Conservation (phyloP, 805 yeast genomes). For the Cyberlindnera euphorbiae region DNA sequence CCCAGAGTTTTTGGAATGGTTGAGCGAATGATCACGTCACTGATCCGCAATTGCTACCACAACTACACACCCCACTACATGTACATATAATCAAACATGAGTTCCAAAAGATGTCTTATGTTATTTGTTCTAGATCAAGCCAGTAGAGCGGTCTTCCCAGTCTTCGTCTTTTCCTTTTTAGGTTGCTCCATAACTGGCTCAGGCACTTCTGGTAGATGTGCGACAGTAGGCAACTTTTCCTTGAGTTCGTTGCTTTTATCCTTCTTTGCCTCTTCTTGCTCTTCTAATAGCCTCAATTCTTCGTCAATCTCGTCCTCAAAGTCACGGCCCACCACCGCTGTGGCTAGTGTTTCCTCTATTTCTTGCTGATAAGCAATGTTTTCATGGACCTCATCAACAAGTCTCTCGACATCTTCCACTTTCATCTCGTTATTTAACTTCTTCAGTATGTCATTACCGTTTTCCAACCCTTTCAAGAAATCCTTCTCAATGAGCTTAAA, state of each 20-base stretch:
- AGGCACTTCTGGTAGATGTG: conserved; percentile 15
- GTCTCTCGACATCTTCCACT: conserved; percentile 69
- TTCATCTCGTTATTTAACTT: conserved; percentile 76
- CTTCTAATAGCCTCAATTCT: conserved; percentile 49
- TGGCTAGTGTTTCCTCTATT: conserved; percentile 47
- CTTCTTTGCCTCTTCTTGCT: conserved; percentile 4
- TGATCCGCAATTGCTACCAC: neutral
- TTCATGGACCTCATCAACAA: conserved; percentile 81
- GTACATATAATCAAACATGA: too few relatives aligned
- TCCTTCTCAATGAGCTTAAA: conserved; percentile 86
- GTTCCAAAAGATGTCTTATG: too few relatives aligned
- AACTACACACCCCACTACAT: too few relatives aligned
- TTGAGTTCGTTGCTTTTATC: conserved; percentile 1
- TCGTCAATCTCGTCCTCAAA: conserved; percentile 60
- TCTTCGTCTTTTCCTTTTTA: conserved; percentile 16
- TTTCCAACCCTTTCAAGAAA: conserved; percentile 70
- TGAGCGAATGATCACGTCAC: conserved; percentile 34
- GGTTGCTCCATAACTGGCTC: conserved; percentile 9
- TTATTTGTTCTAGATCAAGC: conserved; percentile 7
- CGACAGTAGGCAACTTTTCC: conserved; percentile 22
- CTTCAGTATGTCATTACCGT: conserved; percentile 74
- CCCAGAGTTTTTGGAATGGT: conserved; percentile 95
- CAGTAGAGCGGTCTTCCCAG: conserved; percentile 16
- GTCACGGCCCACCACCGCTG: conserved; percentile 30
- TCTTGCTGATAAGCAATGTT: conserved; percentile 78